phyloP scores from a whole-genome alignment of 2,329 filamentous ascomycete species.

The Cucurbitaria berberidis region DNA sequence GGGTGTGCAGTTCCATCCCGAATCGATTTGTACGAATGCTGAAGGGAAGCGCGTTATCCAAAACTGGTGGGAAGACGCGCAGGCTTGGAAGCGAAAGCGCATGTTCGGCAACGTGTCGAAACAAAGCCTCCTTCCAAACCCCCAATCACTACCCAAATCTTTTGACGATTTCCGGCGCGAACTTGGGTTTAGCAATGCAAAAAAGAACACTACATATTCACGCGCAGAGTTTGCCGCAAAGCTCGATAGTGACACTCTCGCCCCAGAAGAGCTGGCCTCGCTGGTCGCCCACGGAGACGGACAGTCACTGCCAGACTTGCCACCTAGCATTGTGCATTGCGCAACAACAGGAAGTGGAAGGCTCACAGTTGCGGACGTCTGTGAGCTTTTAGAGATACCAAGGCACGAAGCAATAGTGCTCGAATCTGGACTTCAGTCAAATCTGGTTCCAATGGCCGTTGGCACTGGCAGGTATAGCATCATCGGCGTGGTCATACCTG shows the following conservation, averaged over 20 bases:
- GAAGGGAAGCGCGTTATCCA: slow-evolving; percentile 68
- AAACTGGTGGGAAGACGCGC: slow-evolving; percentile 76
- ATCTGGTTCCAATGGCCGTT: slow-evolving; percentile 49
- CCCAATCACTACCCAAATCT: slow-evolving; percentile 24
- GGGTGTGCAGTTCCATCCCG: slow-evolving; percentile 90
- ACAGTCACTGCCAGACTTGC: slow-evolving; percentile 26
- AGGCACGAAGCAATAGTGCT: slow-evolving; percentile 51
- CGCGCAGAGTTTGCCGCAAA: slow-evolving; percentile 7
- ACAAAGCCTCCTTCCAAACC: slow-evolving; percentile 11
- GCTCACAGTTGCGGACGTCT: slow-evolving; percentile 46
- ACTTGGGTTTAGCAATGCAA: slow-evolving; percentile 16
- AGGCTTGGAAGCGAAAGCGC: slow-evolving; percentile 56
- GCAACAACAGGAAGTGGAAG: slow-evolving; percentile 43
- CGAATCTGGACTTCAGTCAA: slow-evolving; percentile 55
- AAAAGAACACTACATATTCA: slow-evolving; percentile 10
- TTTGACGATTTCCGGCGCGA: slow-evolving; percentile 26
- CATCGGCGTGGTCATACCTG: slow-evolving; percentile 67
- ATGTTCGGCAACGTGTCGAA: slow-evolving; percentile 16
- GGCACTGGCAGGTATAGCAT: slow-evolving; percentile 73
- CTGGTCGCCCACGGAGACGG: slow-evolving; percentile 38
- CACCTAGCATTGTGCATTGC: slow-evolving; percentile 40
- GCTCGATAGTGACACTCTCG: slow-evolving; percentile 21
- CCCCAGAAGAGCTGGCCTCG: slow-evolving; percentile 30
- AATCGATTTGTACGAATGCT: slow-evolving; percentile 81
- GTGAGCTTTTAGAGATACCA: slow-evolving; percentile 44